Base-by-base conservation (phyloP, 2,329 filamentous ascomycete genomes). In the Fusarium oligoseptatum region DNA sequence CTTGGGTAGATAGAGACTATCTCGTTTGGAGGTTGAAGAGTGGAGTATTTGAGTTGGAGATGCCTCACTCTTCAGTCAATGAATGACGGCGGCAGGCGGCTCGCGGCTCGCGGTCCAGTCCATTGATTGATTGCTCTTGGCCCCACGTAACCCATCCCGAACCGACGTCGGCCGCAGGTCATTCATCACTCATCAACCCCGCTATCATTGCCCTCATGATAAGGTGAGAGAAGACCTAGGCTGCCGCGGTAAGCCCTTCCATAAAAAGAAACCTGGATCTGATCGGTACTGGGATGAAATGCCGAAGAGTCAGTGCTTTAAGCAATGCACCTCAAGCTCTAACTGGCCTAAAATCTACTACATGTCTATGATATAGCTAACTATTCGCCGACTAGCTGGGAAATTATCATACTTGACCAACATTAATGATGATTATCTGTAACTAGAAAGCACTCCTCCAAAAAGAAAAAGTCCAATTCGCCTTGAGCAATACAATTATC, bases 121-220 rank as follows among this genome's bases (percentile, higher is more conserved):
- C 52, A 56, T 64, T 50, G 15, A 52, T 52, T 52, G 48, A 52
- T 52, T 65, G 57, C 55, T 64, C 48, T 58, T 76, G 77, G 77
- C 78, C 78, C 78, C 78, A 80, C 78, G 78, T 75, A 72, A 73
- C 64, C 71, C 43, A 48, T 48, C 22, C 43, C 27, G 32, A 52
- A 52, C 48, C 68, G 75, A 74, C 68, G 71, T 79, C 76, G 75
- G 76, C 70, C 65, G 60, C 64, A 60, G 76, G 68, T 66, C 70
- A 66, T 66, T 52, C 72, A 60, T 58, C 52, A 62, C 58, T 64
- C 34, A 14, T 58, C 50, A 70, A 74, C 76, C 76, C 76, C 76
- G 73, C 76, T 60, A 34, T 50, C 24, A 48, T 34, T 24, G 10
- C 29, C n/a, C 55, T 57, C 29, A 37, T 57, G 71, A 72, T 65